A percentile compares a stretch with the other conserved stretches of the same genome.
Conservation (phyloP, 345 rosid genomes). For the Cardiospermum halicacabum region DNA sequence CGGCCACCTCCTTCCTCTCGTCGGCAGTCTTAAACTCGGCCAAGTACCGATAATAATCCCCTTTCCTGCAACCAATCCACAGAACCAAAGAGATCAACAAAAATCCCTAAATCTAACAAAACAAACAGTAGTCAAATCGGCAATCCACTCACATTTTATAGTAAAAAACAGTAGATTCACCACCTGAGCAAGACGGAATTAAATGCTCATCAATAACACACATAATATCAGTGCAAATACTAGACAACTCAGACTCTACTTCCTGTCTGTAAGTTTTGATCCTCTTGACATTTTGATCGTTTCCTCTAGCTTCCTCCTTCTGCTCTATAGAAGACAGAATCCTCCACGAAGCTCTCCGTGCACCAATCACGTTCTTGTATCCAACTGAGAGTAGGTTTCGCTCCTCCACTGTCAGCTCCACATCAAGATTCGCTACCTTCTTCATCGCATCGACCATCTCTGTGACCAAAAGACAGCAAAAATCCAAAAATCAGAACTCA, state of each 20-base stretch:
- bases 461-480: constrained; percentile 7
- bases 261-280: constrained; percentile 56
- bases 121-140: background rate
- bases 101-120: background rate
- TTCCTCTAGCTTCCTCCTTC: constrained; percentile 51
- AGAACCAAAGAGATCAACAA: constrained; percentile 7
- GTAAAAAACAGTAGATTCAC: constrained; percentile 63
- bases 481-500: background rate
- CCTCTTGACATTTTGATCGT: constrained; percentile 44
- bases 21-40: constrained; percentile 53
- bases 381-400: constrained; percentile 54
- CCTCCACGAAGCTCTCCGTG: constrained; percentile 62
- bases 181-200: constrained; percentile 50
- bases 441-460: constrained; percentile 59
- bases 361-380: constrained; percentile 55
- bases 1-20: constrained; percentile 55
- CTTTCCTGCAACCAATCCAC: constrained; percentile 46
- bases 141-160: constrained; percentile 50
- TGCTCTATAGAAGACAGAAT: constrained; percentile 49
- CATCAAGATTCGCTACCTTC: constrained; percentile 43
- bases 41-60: constrained; percentile 62
- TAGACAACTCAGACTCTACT: constrained; percentile 52
- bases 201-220: constrained; percentile 59
- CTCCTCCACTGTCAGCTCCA: constrained; percentile 53
- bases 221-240: constrained; percentile 55